A percentile compares a stretch with the other conserved stretches of the same genome.
phyloP scores from a whole-genome alignment of 106 monocot genomes.

The Dendrobium nobile region DNA sequence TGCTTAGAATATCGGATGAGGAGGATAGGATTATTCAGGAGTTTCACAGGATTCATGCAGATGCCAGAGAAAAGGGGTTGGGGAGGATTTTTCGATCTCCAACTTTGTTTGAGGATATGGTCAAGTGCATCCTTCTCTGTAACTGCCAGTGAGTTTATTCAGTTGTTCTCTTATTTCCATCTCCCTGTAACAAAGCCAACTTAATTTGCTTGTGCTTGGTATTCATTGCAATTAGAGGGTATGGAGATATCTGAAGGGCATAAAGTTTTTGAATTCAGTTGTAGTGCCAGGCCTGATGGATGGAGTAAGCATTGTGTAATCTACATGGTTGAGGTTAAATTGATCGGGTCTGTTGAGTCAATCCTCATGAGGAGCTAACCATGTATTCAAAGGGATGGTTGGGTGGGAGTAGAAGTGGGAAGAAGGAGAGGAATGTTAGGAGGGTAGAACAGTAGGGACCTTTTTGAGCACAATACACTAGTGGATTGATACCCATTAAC shows the following conservation, averaged over 20 bases:
- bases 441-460: too few relatives aligned
- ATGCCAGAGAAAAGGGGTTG: conserved; percentile 36
- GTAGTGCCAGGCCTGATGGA: neutral
- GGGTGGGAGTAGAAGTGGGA: too few relatives aligned
- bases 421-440: too few relatives aligned
- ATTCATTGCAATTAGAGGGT: neutral
- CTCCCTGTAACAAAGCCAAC: neutral
- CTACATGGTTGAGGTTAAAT: too few relatives aligned
- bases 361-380: too few relatives aligned
- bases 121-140: conserved; percentile 90
- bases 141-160: conserved; percentile 63
- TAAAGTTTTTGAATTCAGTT: neutral
- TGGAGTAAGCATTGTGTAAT: neutral
- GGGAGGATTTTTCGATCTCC: conserved; percentile 77
- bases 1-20: conserved; percentile 64
- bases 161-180: neutral
- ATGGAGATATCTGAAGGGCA: neutral
- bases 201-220: neutral
- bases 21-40: conserved; percentile 34
- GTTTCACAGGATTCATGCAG: conserved; percentile 49
- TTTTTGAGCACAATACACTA: too few relatives aligned
- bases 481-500: too few relatives aligned
- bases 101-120: conserved; percentile 83
- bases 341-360: too few relatives aligned
- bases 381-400: too few relatives aligned